Evolutionary conservation across 345 rosid genomes (phyloP), one percentile per base, ranked within the genome.

Genomic region (Populus davidiana): DNA sequence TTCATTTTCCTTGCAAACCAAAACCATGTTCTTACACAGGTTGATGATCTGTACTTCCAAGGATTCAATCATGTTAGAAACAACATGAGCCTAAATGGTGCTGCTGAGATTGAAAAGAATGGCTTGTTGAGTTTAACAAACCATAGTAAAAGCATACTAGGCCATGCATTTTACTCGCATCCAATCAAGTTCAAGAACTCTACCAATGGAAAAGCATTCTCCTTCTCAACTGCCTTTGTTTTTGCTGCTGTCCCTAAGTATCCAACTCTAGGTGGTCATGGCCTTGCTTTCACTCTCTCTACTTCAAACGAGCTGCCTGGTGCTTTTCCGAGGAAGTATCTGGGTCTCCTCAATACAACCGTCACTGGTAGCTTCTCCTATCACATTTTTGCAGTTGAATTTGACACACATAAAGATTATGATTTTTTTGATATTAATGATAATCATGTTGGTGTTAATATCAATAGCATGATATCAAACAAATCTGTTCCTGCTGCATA

Each of bases 401-500:
- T 23, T 41, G 54, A 43, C 8, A 69, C 72, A 4, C 18, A 38
- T 6, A 21, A 23, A 25, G 44, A 41, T 25, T 21, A 16, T 2
- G 70, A 67, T 4, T 67, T 67, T 35, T 6, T 1, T 31, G 70
- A 67, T 35, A 31, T 67, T 1, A 33, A 35, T 33, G 39, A 67
- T 8, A 23, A 41, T 50, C 72, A 69, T 69, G 50, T 41, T 43
- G 72, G 72, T n/a, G 44, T 41, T 41, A 50, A 41, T 23, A 69
- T 69, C 52, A 69, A 41, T 29, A 41, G 21, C 27, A 43, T 69
- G 27, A n/a, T 6, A 20, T 69, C 72, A 20, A 25, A 7, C 27
- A 2, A 38, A 68, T 38, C 71, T 39, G 71, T 23, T 38, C 66
- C 92, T 5, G 98, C 91, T 56, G 89, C 75, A 13, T 88, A 88